These are phyloP conservation scores for Urochloa ruziziensis DNA, from an alignment of 176 grass and related monocot genomes.

Conservation along the genomic window DNA sequence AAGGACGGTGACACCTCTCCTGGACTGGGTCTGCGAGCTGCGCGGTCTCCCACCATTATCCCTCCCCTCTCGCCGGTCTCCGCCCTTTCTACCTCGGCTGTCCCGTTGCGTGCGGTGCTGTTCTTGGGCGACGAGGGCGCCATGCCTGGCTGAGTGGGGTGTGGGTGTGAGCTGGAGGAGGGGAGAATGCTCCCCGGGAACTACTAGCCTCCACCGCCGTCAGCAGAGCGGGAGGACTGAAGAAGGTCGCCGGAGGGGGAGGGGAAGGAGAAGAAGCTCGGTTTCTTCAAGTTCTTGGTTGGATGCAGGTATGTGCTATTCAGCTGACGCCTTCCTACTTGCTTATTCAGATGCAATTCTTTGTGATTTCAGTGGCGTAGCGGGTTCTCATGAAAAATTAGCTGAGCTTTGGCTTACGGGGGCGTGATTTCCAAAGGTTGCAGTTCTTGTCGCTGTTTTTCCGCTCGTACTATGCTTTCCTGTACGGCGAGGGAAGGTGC, in stretches of 20 bases:
- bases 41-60: constrained; percentile 23
- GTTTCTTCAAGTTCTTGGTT: constrained; percentile 18
- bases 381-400: background rate
- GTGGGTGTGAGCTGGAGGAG: background rate
- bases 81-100: background rate
- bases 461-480: background rate
- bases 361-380: background rate
- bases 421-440: background rate
- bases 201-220: background rate
- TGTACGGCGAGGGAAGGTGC: background rate
- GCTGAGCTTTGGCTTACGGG: background rate
- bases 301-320: constrained; percentile 42
- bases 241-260: too few species aligned
- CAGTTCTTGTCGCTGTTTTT: background rate
- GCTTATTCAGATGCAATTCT: background rate
- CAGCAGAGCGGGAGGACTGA: too few species aligned
- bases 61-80: background rate
- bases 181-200: background rate
- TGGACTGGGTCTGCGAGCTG: constrained; percentile 27
- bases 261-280: background rate
- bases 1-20: background rate
- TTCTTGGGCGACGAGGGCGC: constrained; percentile 12
- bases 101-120: background rate
- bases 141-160: background rate
- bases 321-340: background rate